Evolutionary conservation across 2,329 filamentous ascomycete genomes (phyloP), one percentile per base, ranked within the genome.

Genomic region (Penicillium sp.): DNA sequence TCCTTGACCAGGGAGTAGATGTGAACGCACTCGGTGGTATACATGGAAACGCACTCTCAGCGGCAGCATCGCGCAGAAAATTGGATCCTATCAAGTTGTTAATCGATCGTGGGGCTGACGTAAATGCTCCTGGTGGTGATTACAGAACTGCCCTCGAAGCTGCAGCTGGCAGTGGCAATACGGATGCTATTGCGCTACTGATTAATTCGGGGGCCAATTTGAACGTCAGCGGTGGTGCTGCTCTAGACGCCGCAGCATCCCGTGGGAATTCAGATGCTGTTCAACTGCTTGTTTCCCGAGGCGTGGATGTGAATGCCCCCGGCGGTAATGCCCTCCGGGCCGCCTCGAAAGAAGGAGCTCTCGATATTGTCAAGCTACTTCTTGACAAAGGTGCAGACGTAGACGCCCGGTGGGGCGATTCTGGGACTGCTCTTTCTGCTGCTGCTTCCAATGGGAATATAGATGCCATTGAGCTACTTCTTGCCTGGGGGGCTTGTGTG

Each of bases 151-250:
- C 55, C 47, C 11, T 58, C 57, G 8, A 65, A 56, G 2, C 60
- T 65, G 9, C 52, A 66, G 36, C 67, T 64, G 22, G 59, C 21
- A 55, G 58, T 21, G 63, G 62, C 6, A 62, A 68, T 31, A 22
- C 54, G 9, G 64, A 62, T 4, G 59, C 71, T 29, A 62, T 67
- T n/a, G 58, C 59, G 43, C 63, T 70, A 21, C 57, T 71, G 22
- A 44, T 71, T 18, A 61, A 63, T 31, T 64, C 62, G 27, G 60
- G 60, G 1, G 64, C 63, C 2, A 48, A 67, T 29, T 50, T 65
- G n/a, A 64, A 66, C 29, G 54, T 56, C 4, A 49, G 22, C 6
- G 32, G 46, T n/a, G 32, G 31, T 9, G 21, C 32, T 39, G 46
- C 46, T 9, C 46, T 48, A 10, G 14, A 48, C 5, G 21, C 31